Evolutionary conservation across 352 stramenopile species (phyloP), one percentile per base, ranked within the genome.

Genomic region (Globisporangium abappressorium): DNA sequence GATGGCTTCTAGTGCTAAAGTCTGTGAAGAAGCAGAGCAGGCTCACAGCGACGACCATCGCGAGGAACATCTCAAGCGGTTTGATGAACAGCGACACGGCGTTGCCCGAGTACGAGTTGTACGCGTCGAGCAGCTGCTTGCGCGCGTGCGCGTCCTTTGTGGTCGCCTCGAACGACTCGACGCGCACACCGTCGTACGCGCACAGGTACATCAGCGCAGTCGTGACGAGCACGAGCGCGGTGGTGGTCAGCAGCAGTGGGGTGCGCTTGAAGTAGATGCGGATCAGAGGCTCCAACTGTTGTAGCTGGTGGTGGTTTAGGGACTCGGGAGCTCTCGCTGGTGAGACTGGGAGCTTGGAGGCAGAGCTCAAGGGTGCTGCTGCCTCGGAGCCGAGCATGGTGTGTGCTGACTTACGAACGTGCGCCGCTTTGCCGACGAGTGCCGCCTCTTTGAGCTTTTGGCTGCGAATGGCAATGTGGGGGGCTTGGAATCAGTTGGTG

Each of bases 101-200:
- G 36, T 65, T 65, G 36, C 59, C 59, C 38, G 59, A 65, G 38
- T 56, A 53, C 46, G 59, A 53, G 59, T 65, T 65, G 38, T 65
- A 65, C 24, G 38, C 28, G 22, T 65, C 59, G 14, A 65, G 20
- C 18, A 65, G 46, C 18, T 53, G 28, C 59, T 65, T 65, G 38
- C 59, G 46, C 34, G 20, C 34, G 34, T 51, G 18, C 3, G 51
- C 33, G 38, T 65, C 46, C 59, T 65, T 65, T 7, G 33, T 36
- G 24, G 51, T 36, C 12, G 51, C 51, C 51, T 57, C 22, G 51
- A 57, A 57, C 5, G 51, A 36, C 51, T 57, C 24, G 24, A 57
- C 51, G 51, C 51, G 51, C 24, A 57, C 51, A 5, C 51, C 51
- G 24, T 57, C 51, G 24, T 36, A 26, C 2, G 51, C 51, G 9